A percentile compares a stretch with the other conserved stretches of the same genome.
Conservation (phyloP, 495 filamentous ascomycete genomes). For the Neurospora sp. region DNA sequence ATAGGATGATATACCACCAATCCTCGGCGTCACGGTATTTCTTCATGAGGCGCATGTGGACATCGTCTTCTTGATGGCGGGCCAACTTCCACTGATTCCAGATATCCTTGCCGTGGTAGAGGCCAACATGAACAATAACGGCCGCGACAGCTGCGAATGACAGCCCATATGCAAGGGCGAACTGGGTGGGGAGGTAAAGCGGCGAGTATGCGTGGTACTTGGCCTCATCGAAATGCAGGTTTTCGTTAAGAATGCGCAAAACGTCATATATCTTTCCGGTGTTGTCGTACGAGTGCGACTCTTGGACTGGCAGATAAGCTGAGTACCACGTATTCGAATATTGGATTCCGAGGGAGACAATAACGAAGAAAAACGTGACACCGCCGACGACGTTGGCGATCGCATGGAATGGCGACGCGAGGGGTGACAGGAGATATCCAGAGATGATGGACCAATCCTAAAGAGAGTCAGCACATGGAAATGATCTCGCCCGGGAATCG, state of each 20-base stretch:
- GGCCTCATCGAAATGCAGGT: conserved; percentile 39
- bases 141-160: conserved; percentile 59
- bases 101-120: conserved; percentile 56
- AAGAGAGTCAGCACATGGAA: neutral
- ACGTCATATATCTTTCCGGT: conserved; percentile 48
- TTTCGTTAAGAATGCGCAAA: conserved; percentile 35
- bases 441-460: conserved; percentile 56
- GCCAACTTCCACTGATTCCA: conserved; percentile 39
- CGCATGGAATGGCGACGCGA: conserved; percentile 61
- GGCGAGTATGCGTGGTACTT: conserved; percentile 51
- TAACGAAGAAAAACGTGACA: conserved; percentile 42
- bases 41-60: conserved; percentile 54
- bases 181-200: conserved; percentile 51
- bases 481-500: neutral
- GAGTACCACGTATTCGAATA: conserved; percentile 57
- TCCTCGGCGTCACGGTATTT: conserved; percentile 46
- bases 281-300: conserved; percentile 49
- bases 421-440: conserved; percentile 53
- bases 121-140: conserved; percentile 49
- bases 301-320: conserved; percentile 45
- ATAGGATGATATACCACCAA: conserved; percentile 43
- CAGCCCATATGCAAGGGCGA: conserved; percentile 53
- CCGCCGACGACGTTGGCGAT: conserved; percentile 49
- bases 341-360: conserved; percentile 44
- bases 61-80: conserved; percentile 51